A percentile compares a stretch with the other conserved stretches of the same genome.
These are phyloP conservation scores for Toxicodendron radicans DNA, from an alignment of 345 rosid genomes.

Conservation along the genomic window DNA sequence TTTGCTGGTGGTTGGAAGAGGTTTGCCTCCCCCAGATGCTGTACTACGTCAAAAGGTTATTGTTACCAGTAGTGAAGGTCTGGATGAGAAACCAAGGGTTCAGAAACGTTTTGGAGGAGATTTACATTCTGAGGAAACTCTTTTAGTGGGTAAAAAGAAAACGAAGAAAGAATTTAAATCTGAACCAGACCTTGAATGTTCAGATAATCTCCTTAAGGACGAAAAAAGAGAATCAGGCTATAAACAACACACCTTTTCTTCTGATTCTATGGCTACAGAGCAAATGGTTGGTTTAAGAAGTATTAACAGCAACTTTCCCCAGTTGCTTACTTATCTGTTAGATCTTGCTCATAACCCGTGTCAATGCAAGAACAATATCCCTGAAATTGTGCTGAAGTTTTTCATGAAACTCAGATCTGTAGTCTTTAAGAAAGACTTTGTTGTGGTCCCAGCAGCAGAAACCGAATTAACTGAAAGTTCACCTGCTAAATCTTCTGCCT, in stretches of 20 bases:
- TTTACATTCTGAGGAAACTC: not conserved
- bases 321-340: constrained; percentile 38
- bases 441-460: constrained; percentile 29
- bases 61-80: not conserved
- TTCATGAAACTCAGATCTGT: constrained; percentile 39
- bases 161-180: not conserved
- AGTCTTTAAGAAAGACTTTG: constrained; percentile 41
- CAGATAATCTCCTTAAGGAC: not conserved
- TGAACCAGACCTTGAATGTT: not conserved
- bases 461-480: constrained; percentile 25
- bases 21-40: not conserved
- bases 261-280: constrained; percentile 8
- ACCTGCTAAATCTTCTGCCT: constrained; percentile 22
- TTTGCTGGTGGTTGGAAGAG: constrained; percentile 1
- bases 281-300: constrained; percentile 20
- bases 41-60: not conserved
- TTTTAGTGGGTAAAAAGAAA: not conserved
- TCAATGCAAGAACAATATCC: constrained; percentile 26
- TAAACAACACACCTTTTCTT: not conserved
- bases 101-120: constrained; percentile 1
- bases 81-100: constrained; percentile 3
- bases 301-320: constrained; percentile 22
- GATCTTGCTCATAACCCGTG: constrained; percentile 42
- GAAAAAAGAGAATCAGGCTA: not conserved
- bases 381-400: constrained; percentile 30